Evolutionary conservation across 2,329 filamentous ascomycete species (phyloP).

Genomic region (Coleophoma eucalyptorum): DNA sequence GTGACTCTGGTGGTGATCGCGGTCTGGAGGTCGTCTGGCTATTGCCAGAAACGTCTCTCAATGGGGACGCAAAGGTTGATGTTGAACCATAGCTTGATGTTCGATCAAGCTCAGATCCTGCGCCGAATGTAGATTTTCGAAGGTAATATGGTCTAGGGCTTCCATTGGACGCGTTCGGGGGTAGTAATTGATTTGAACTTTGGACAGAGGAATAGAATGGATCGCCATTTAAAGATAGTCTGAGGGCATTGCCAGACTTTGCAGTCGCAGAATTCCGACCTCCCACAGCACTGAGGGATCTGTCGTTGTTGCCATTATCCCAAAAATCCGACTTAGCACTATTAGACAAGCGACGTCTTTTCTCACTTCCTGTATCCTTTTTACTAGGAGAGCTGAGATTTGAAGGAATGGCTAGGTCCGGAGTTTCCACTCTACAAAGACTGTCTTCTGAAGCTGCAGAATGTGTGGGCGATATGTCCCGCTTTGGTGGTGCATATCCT

Average conservation of each 20-base stretch:
- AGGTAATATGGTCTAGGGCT: conserved; percentile 14
- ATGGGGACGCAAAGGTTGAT: conserved; percentile 10
- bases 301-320: conserved; percentile 7
- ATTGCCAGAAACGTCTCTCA: conserved; percentile 19
- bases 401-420: conserved; percentile 16
- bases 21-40: conserved; percentile 3
- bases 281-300: conserved; percentile 3
- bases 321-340: too few relatives aligned
- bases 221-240: conserved; percentile 12
- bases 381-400: conserved; percentile 21
- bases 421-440: conserved; percentile 12
- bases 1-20: neutral
- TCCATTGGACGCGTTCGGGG: conserved; percentile 5
- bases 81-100: conserved; percentile 8
- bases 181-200: conserved; percentile 7
- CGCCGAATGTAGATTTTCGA: conserved; percentile 21
- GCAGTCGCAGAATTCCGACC: neutral
- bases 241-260: conserved; percentile 1
- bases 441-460: conserved; percentile 19
- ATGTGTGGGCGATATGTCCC: conserved; percentile 9
- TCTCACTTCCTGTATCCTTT: conserved; percentile 3
- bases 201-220: conserved; percentile 18
- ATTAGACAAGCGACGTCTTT: conserved; percentile 4
- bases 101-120: conserved; percentile 10
- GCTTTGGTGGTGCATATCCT: conserved; percentile 1